Base-by-base conservation (phyloP, 2,329 filamentous ascomycete species). In the Nothophoma quercina region DNA sequence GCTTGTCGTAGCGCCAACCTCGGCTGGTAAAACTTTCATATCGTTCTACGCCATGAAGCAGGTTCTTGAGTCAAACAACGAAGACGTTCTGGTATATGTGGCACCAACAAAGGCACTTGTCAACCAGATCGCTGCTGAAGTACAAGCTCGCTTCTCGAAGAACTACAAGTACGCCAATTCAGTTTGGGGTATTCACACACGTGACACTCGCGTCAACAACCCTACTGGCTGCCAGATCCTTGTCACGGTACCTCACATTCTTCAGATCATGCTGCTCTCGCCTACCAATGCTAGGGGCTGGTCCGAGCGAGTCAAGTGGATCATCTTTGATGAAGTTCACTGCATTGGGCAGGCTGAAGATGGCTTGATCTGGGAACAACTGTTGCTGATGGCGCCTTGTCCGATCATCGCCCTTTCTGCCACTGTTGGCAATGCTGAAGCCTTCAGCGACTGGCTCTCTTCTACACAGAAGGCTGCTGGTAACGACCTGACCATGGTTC, bases 11-110 rank as follows among this genome's bases (percentile, higher is more conserved):
- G 89, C 89, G 0, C 89, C 89, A 0, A 93, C 89, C 0, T 90
- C 86, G 19, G 87, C 90, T 0, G 90, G 90, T 60, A 93, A 93
- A 71, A 93, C 89, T 0, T 93, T 93, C 70, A 93, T 93, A 52
- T 88, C 85, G 1, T 93, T 93, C 71, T 92, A 93, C 62, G 89
- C 89, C 1, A 93, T 93, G 87, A 88, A 89, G 64, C 86, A 90
- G 65, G 78, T 92, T 1, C 77, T 93, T 8, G 80, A 88, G 65
- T 81, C 81, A 4, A 85, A 84, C 56, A 83, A 93, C 54, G 84
- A 91, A 40, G 86, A 84, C 2, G 81, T 93, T 2, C 74, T 93
- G 6, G 87, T 93, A 0, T 93, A 93, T 60, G 87, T 93, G 5
- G 90, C 89, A 0, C 90, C 90, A 0, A 93, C 89, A 0, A 93